A percentile compares a stretch with the other conserved stretches of the same genome.
phyloP scores from a whole-genome alignment of 768 basidiomycete species.

The Podaxis sp. region DNA sequence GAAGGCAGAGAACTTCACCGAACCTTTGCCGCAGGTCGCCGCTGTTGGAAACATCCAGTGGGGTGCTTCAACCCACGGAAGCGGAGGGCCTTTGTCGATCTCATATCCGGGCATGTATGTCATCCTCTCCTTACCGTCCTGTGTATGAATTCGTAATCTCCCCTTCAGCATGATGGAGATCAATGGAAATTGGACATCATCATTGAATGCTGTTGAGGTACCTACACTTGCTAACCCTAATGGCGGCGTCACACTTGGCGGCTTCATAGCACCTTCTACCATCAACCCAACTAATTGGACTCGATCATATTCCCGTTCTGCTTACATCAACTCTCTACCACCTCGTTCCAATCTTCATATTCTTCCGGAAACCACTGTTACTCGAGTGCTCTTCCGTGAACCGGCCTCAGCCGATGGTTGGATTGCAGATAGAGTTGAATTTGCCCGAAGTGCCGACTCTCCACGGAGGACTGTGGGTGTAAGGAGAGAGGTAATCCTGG shows the following conservation, averaged over 20 bases:
- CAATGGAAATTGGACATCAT: slow-evolving; percentile 52
- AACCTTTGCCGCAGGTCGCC: slow-evolving; percentile 35
- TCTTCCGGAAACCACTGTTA: slow-evolving; percentile 51
- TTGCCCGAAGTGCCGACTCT: slow-evolving; percentile 30
- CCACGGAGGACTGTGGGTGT: slow-evolving; percentile 42
- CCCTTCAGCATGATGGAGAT: slow-evolving; percentile 38
- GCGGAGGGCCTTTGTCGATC: slow-evolving; percentile 38
- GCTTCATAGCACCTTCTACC: slow-evolving; percentile 49
- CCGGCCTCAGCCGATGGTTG: slow-evolving; percentile 31
- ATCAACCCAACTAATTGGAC: slow-evolving; percentile 65
- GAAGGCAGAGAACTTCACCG: slow-evolving; percentile 52
- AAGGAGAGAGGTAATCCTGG: slow-evolving; percentile 46
- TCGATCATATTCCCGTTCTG: slow-evolving; percentile 60
- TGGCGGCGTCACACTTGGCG: slow-evolving; percentile 44
- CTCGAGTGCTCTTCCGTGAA: slow-evolving; percentile 42
- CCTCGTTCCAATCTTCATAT: slow-evolving; percentile 55
- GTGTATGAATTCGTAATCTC: neutral
- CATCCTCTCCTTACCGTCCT: neutral
- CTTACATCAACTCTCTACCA: slow-evolving; percentile 59
- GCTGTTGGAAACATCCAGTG: slow-evolving; percentile 38
- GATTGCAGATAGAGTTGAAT: slow-evolving; percentile 34
- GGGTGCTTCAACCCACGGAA: slow-evolving; percentile 42
- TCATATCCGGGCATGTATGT: slow-evolving; percentile 46
- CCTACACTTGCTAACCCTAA: slow-evolving; percentile 35
- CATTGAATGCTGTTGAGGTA: slow-evolving; percentile 42